Percentiles rank a stretch among this genome's conserved stretches.
These are phyloP conservation scores for Backusella parvicylindrica DNA, from an alignment of 192 early-diverging fungal species.

Conservation along the genomic window DNA sequence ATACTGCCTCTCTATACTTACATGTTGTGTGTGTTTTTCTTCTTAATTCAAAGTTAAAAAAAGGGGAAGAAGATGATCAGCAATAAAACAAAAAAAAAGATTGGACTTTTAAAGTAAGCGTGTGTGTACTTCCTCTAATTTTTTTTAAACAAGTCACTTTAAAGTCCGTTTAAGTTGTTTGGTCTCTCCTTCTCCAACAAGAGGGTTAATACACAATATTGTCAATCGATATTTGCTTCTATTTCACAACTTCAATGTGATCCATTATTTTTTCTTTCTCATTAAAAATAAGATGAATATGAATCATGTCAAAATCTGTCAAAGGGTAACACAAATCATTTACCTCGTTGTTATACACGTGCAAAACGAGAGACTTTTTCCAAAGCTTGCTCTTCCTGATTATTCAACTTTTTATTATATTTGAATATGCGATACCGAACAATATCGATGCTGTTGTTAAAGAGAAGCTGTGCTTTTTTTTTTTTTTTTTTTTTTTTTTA, in stretches of 20 bases:
- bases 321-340: neutral
- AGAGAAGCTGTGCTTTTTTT: too few relatives aligned
- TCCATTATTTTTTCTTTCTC: neutral
- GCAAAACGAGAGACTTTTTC: neutral
- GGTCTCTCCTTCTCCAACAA: neutral
- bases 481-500: too few relatives aligned
- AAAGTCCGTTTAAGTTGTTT: neutral
- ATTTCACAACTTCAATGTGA: neutral
- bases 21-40: neutral
- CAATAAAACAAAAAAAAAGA: neutral
- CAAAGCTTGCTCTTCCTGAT: neutral
- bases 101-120: neutral
- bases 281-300: neutral
- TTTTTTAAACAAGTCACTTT: slow-evolving; percentile 1
- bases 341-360: neutral
- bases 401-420: too few relatives aligned
- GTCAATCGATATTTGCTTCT: neutral
- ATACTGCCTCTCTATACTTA: neutral
- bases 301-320: neutral
- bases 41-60: neutral
- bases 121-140: neutral
- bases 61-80: neutral
- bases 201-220: neutral
- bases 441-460: too few relatives aligned
- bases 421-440: too few relatives aligned